Percentiles rank a stretch among this genome's conserved stretches.
phyloP scores from a whole-genome alignment of 2,329 filamentous ascomycete species.

The Nothophoma quercina region DNA sequence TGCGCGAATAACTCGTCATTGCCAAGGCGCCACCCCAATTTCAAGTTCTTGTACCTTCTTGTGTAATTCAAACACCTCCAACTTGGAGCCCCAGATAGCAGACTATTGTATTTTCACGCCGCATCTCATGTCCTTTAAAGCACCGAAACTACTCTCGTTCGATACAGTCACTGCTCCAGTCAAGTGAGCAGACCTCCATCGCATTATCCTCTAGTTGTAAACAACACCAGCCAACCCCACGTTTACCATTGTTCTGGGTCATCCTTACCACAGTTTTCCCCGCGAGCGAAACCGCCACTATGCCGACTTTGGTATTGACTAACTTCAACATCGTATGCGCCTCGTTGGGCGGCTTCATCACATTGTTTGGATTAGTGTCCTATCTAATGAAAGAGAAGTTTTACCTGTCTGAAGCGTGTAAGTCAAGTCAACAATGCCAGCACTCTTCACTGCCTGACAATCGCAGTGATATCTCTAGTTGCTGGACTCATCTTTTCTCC shows the following conservation, averaged over 20 bases:
- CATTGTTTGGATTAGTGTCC: slow-evolving; percentile 87
- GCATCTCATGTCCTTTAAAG: slow-evolving; percentile 3
- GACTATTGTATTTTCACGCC: not conserved
- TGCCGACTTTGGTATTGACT: slow-evolving; percentile 70
- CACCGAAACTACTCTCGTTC: not conserved
- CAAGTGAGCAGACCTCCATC: slow-evolving; percentile 1
- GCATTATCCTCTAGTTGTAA: not conserved
- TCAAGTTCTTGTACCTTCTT: not conserved
- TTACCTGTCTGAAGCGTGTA: slow-evolving; percentile 89
- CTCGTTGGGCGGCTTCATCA: slow-evolving; percentile 84
- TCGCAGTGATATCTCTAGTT: slow-evolving; percentile 79
- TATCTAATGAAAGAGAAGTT: slow-evolving; percentile 89
- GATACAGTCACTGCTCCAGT: slow-evolving; percentile 8
- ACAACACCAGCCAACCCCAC: not conserved
- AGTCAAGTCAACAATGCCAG: slow-evolving; percentile 48
- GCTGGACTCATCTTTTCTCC: slow-evolving; percentile 82
- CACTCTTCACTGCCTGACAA: not conserved
- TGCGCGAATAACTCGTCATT: slow-evolving; percentile 10
- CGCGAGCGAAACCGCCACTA: slow-evolving; percentile 33
- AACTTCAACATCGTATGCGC: slow-evolving; percentile 88
- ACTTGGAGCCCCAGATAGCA: not conserved
- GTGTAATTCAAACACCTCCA: not conserved
- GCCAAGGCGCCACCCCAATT: slow-evolving; percentile 9
- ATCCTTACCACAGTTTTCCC: not conserved
- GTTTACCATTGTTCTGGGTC: not conserved